Base-by-base conservation (phyloP, 768 basidiomycete species). In the Termitomyces bulborhizus region DNA sequence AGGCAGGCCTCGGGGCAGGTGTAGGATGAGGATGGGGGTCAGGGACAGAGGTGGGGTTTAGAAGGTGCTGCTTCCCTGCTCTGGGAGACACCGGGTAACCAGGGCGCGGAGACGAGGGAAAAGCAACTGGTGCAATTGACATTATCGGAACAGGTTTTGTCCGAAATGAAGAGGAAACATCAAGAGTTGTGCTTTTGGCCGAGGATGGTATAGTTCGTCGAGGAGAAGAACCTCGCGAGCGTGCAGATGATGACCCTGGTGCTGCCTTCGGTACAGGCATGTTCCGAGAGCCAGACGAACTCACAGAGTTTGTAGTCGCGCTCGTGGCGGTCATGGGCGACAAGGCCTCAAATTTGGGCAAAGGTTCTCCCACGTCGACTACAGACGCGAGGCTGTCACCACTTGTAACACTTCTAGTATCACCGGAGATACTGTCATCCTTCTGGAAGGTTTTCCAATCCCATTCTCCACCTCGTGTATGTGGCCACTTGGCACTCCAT, bases 11-110 rank as follows among this genome's bases (percentile, higher is more conserved):
- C 6, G 85, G 86, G 4, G 78, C 60, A 6, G 80, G 72, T 0
- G 83, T 81, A 9, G 88, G 89, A 62, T 90, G 89, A 0, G 78
- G 69, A 66, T 92, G 86, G 3, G 89, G 88, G 62, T 91, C 89
- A 11, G 76, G 70, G 3, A 66, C 70, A 11, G 76, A 69, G 16
- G 64, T 56, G 12, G 70, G 51, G 1, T 65, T 53, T 13, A 70
- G 64, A 46, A 69, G 60, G 44, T 70, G 71, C 21, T 72, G 71
- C 21, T 72, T 73, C 52, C 70, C 70, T 18, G 73, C 60, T 39
- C 76, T 77, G 31, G 81, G 75, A 26, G 79, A 81, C 16, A 76
- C 64, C 1, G 80, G 74, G 62, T 80, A 80, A 12, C 62, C 37
- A 49, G 58, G 36, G 55, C 76, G 78, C 3, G 72, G 52, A 4